A percentile compares a stretch with the other conserved stretches of the same genome.
Evolutionary conservation across 257 asterid species (phyloP).

Genomic region (Rubia yunnanensis): DNA sequence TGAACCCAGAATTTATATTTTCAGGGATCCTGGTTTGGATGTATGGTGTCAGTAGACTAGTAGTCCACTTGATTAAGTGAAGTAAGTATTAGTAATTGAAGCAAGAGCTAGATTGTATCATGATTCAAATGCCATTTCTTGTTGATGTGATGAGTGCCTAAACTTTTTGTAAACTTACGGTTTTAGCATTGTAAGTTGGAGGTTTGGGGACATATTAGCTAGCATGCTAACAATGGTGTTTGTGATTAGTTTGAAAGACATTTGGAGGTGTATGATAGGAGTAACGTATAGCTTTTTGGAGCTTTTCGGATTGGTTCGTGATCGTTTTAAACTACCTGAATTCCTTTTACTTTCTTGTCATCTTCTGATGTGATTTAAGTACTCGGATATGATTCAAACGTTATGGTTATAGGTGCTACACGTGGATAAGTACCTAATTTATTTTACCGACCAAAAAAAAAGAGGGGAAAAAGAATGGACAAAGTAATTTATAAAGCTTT

Average conservation of each 20-base stretch:
- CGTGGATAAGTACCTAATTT: neutral
- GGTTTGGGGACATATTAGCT: neutral
- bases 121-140: neutral
- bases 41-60: neutral
- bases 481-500: neutral
- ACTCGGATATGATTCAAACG: neutral
- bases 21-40: neutral
- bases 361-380: conserved; percentile 1
- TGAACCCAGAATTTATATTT: neutral
- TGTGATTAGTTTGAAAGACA: neutral
- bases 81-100: neutral
- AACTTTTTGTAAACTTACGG: neutral
- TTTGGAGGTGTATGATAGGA: neutral
- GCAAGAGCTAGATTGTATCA: neutral
- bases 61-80: neutral
- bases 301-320: neutral
- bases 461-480: neutral
- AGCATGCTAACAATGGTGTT: neutral
- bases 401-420: neutral
- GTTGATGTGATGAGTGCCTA: neutral
- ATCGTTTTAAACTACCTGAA: neutral
- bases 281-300: neutral
- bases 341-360: neutral
- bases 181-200: neutral
- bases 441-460: neutral